These are phyloP conservation scores for Chlamydomonas schloesseri DNA, from an alignment of 139 green algal genomes.

Conservation along the genomic window DNA sequence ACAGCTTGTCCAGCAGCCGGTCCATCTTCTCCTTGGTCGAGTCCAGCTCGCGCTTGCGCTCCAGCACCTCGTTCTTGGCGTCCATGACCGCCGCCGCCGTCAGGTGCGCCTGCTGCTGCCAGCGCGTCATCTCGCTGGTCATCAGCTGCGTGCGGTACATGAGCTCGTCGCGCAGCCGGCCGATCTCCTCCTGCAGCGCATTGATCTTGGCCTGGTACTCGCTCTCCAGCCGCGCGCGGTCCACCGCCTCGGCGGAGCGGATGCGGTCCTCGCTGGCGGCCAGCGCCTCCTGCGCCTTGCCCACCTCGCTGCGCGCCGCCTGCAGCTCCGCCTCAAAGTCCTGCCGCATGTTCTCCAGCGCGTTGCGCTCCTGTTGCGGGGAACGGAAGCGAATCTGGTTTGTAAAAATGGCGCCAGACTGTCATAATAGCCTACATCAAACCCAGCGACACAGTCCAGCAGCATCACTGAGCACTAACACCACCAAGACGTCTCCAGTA, in stretches of 20 bases:
- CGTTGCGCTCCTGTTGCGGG: constrained; percentile 60
- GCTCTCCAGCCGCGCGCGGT: constrained; percentile 63
- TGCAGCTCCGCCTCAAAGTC: constrained; percentile 80
- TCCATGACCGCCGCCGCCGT: constrained; percentile 74
- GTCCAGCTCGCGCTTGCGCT: constrained; percentile 80
- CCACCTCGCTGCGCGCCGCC: constrained; percentile 69
- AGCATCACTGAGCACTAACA: too few species aligned
- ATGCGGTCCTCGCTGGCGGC: constrained; percentile 71
- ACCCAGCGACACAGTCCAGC: too few species aligned
- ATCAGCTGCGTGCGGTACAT: constrained; percentile 52
- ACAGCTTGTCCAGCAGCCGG: constrained; percentile 79
- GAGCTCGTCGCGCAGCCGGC: constrained; percentile 60
- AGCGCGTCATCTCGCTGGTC: constrained; percentile 58
- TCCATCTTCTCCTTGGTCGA: constrained; percentile 85
- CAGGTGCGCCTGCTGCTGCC: constrained; percentile 74
- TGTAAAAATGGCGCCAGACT: too few species aligned
- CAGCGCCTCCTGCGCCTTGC: constrained; percentile 74
- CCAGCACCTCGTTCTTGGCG: constrained; percentile 81
- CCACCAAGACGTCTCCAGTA: too few species aligned
- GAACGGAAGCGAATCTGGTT: too few species aligned
- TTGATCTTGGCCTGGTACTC: constrained; percentile 69
- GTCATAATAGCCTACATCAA: too few species aligned
- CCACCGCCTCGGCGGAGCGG: constrained; percentile 60
- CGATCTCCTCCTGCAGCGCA: constrained; percentile 57
- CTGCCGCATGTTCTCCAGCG: constrained; percentile 74